These are phyloP conservation scores for Syncephalastrum racemosum DNA, from an alignment of 371 early-diverging fungal genomes.

Conservation along the genomic window DNA sequence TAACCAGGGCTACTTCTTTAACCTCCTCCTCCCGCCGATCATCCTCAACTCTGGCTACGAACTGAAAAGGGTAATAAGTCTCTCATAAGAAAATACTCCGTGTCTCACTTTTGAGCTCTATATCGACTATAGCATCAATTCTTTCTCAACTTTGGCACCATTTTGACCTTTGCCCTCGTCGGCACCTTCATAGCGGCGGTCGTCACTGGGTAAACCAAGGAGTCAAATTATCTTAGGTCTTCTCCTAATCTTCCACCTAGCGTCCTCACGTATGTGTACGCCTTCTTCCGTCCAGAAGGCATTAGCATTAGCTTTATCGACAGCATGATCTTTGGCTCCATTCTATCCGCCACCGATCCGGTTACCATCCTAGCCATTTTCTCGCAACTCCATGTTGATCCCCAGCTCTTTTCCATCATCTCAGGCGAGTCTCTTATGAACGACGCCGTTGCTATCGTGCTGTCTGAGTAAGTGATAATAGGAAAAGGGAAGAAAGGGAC, in stretches of 20 bases:
- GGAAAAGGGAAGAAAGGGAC: not conserved
- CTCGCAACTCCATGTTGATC: conserved; percentile 89
- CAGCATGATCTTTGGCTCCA: conserved; percentile 89
- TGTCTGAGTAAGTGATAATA: conserved; percentile 66
- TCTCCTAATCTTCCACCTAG: conserved; percentile 21
- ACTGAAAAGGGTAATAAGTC: conserved; percentile 66
- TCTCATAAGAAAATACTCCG: no score
- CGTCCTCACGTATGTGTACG: conserved; percentile 68
- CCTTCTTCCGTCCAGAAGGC: conserved; percentile 69
- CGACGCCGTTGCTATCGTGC: conserved; percentile 95
- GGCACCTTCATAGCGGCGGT: conserved; percentile 91
- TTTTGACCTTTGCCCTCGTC: conserved; percentile 86
- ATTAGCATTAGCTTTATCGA: conserved; percentile 76
- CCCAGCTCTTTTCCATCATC: conserved; percentile 89
- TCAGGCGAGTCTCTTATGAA: conserved; percentile 94
- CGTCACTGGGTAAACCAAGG: conserved; percentile 71
- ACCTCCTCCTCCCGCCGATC: conserved; percentile 92
- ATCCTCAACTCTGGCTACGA: conserved; percentile 95
- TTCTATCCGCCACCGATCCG: conserved; percentile 95
- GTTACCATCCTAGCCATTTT: conserved; percentile 94
- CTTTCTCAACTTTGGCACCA: conserved; percentile 86
- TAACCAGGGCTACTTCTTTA: conserved; percentile 91
- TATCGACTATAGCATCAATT: conserved; percentile 62
- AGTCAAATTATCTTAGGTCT: not conserved
- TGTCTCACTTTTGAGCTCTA: no score